Evolutionary conservation across 2,329 filamentous ascomycete species (phyloP).

Genomic region (Cladophialophora carrionii): DNA sequence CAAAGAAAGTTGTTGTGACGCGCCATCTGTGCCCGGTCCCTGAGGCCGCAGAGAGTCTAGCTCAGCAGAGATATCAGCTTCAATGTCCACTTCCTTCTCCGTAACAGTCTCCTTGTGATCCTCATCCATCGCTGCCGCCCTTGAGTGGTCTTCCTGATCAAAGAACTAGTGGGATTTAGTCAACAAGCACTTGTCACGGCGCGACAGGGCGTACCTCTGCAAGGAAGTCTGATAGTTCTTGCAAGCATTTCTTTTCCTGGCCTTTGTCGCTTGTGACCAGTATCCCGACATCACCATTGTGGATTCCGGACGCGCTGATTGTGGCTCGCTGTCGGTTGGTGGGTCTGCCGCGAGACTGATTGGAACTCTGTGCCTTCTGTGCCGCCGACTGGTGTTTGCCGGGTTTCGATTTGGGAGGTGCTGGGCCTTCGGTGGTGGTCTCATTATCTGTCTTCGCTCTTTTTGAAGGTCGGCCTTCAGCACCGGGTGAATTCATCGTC

Average conservation of each 20-base stretch:
- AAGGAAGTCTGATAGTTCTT: conserved; percentile 62
- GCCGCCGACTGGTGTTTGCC: conserved; percentile 15
- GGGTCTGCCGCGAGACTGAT: neutral
- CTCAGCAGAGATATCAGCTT: conserved; percentile 63
- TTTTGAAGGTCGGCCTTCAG: conserved; percentile 17
- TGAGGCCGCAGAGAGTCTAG: conserved; percentile 57
- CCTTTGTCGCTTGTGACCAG: conserved; percentile 67
- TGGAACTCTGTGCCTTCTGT: conserved; percentile 9
- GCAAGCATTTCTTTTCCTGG: conserved; percentile 62
- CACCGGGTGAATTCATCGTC: conserved; percentile 1
- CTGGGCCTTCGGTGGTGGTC: neutral
- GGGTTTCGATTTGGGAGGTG: neutral
- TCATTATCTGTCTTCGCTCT: conserved; percentile 22
- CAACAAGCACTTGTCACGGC: neutral
- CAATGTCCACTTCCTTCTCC: conserved; percentile 57
- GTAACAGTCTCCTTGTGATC: conserved; percentile 46
- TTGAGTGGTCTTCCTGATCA: neutral
- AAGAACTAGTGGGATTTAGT: conserved; percentile 25
- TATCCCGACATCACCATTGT: conserved; percentile 62
- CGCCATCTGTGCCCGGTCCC: conserved; percentile 53
- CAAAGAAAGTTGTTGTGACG: conserved; percentile 23
- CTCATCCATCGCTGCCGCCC: neutral
- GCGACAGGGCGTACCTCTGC: conserved; percentile 51
- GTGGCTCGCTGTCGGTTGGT: conserved; percentile 3
- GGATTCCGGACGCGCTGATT: conserved; percentile 42